A percentile compares a stretch with the other conserved stretches of the same genome.
phyloP scores from a whole-genome alignment of 2,329 filamentous ascomycete genomes.

The Clarireedia homoeocarpa region DNA sequence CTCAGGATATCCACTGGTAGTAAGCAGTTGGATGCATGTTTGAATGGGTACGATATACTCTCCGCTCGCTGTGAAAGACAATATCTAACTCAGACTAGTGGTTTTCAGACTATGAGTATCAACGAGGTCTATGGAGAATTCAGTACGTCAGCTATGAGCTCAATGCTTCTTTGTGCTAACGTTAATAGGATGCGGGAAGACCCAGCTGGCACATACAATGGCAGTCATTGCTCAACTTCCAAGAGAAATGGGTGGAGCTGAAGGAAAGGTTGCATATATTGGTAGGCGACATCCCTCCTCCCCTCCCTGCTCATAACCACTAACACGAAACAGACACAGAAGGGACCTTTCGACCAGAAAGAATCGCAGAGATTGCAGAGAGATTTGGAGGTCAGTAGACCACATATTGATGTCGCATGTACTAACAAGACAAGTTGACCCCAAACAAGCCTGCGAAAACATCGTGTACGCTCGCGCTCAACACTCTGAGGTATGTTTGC shows the following conservation, averaged over 20 bases:
- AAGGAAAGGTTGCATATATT: slow-evolving; percentile 63
- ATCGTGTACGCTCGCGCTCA: slow-evolving; percentile 57
- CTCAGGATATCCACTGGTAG: slow-evolving; percentile 62
- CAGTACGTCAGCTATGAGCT: slow-evolving; percentile 29
- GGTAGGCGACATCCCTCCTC: slow-evolving; percentile 31
- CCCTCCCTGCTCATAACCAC: background rate
- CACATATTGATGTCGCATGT: background rate
- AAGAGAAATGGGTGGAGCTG: slow-evolving; percentile 54
- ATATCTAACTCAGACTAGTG: slow-evolving; percentile 34
- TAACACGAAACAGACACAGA: slow-evolving; percentile 40
- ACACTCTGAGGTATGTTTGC: slow-evolving; percentile 46
- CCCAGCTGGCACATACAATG: slow-evolving; percentile 62
- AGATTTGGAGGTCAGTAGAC: slow-evolving; percentile 43
- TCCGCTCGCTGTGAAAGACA: background rate
- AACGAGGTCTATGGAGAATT: slow-evolving; percentile 57
- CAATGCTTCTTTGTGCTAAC: background rate
- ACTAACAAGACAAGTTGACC: slow-evolving; percentile 38
- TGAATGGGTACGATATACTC: slow-evolving; percentile 44
- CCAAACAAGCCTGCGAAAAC: slow-evolving; percentile 53
- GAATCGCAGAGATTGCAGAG: slow-evolving; percentile 59
- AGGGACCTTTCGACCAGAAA: slow-evolving; percentile 59
- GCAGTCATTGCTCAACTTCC: slow-evolving; percentile 53
- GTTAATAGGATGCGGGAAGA: slow-evolving; percentile 52
- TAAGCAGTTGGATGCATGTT: slow-evolving; percentile 57
- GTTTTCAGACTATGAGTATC: slow-evolving; percentile 64